Evolutionary conservation across 2,329 filamentous ascomycete species (phyloP), one percentile per base, ranked within the genome.

Genomic region (Aspergillus melleus): DNA sequence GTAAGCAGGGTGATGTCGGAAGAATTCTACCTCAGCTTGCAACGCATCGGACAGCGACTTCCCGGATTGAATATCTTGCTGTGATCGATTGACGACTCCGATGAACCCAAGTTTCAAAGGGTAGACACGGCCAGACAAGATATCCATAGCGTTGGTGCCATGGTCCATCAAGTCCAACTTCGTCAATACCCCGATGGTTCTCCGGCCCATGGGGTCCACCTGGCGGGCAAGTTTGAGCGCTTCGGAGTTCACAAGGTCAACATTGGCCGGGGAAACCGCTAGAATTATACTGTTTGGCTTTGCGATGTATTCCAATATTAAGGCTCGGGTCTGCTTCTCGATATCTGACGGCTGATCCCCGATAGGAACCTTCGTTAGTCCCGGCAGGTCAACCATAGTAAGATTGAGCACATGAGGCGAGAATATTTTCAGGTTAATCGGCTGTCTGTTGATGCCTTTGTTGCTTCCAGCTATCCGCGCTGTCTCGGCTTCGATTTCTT

Each of bases 101-200:
- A 99, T 98, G 75, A 98, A 99, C 29, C 95, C 95, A 64, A 99
- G 86, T 79, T 98, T 99, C 68, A 99, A 77, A 9, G 95, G 95
- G 76, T 99, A 99, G 3, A 99, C 95, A 26, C 95, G 89, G 3
- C 95, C 95, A 6, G 94, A 96, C n/a, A 99, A 84, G 68, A 99
- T 99, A 72, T 99, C 95, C 68, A 99, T 84, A 16, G 95, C 95
- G 72, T 99, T 98, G 59, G 95, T 99, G 64, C 95, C 95, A 72
- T 99, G 94, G 72, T 99, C 95, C 95, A 99, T 99, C 59, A 99
- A 81, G 75, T 99, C 95, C 65, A 99, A 83, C 80, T 99, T 99
- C 61, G 95, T 98, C 61, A 99, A 84, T 59, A 99, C 94, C 71
- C 95, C 95, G 72, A 99, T 98, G 20, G 95, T 99, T 74, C 95